A percentile compares a stretch with the other conserved stretches of the same genome.
phyloP scores from a whole-genome alignment of 2,329 filamentous ascomycete genomes.

The Xylaria digitata region DNA sequence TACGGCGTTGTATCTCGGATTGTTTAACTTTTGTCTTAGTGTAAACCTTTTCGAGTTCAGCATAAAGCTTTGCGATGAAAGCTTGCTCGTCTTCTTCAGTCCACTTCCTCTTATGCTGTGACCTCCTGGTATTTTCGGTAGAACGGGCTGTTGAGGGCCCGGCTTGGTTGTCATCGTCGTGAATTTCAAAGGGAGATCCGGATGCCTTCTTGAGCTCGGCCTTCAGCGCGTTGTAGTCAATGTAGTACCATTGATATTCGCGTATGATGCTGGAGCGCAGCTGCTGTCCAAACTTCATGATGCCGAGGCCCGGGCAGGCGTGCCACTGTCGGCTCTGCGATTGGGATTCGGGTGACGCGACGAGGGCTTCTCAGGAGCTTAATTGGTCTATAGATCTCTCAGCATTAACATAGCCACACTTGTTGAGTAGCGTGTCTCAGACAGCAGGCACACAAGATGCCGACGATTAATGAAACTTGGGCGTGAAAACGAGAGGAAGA shows the following conservation, averaged over 20 bases:
- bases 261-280: constrained; percentile 94
- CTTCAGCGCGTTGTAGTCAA: constrained; percentile 96
- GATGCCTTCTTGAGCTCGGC: constrained; percentile 81
- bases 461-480: background rate
- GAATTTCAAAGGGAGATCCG: constrained; percentile 54
- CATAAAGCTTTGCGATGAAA: constrained; percentile 88
- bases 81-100: constrained; percentile 89
- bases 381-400: constrained; percentile 49
- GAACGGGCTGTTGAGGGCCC: constrained; percentile 48
- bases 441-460: constrained; percentile 10
- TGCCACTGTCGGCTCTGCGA: constrained; percentile 38
- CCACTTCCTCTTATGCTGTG: constrained; percentile 74
- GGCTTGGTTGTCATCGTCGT: constrained; percentile 54
- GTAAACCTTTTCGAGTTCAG: constrained; percentile 96
- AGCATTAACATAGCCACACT: constrained; percentile 63
- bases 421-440: constrained; percentile 6
- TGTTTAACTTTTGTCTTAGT: constrained; percentile 98
- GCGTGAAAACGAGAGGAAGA: background rate
- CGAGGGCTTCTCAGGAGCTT: constrained; percentile 42
- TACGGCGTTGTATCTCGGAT: constrained; percentile 92
- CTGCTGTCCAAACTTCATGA: constrained; percentile 94
- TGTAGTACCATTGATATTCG: constrained; percentile 98
- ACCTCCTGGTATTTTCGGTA: constrained; percentile 54
- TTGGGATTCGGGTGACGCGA: constrained; percentile 34
- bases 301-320: constrained; percentile 63